These are phyloP conservation scores for Tylopilus subfusipes DNA, from an alignment of 768 basidiomycete species.

Conservation along the genomic window DNA sequence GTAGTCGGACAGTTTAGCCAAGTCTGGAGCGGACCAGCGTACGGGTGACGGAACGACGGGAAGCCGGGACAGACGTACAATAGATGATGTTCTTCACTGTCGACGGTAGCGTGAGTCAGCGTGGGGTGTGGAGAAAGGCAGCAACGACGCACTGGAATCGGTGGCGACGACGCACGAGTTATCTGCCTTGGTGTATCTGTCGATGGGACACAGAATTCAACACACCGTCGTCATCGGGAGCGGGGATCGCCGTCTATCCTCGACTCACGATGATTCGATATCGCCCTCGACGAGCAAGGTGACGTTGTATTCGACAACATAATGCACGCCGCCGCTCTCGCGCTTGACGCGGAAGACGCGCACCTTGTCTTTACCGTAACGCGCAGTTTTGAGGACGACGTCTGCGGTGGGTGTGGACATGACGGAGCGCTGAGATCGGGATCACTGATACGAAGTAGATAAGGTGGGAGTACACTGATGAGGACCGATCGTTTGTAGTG, in stretches of 20 bases:
- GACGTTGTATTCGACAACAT: conserved; percentile 84
- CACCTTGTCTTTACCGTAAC: conserved; percentile 88
- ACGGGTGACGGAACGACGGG: neutral
- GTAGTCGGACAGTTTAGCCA: conserved; percentile 88
- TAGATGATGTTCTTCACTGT: conserved; percentile 69
- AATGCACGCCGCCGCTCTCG: conserved; percentile 54
- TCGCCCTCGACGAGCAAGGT: conserved; percentile 78
- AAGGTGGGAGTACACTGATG: neutral
- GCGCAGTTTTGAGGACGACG: conserved; percentile 44
- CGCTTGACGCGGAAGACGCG: conserved; percentile 84
- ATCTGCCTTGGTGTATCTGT: conserved; percentile 88
- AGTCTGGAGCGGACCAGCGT: conserved; percentile 39
- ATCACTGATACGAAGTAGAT: neutral
- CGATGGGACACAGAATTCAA: neutral
- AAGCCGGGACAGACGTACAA: conserved; percentile 35
- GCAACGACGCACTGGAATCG: conserved; percentile 67
- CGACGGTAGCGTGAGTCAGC: neutral
- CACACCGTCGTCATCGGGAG: neutral
- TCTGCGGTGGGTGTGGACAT: conserved; percentile 23
- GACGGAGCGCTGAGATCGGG: neutral
- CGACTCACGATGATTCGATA: conserved; percentile 62
- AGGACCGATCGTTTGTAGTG: neutral
- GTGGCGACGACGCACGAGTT: conserved; percentile 89
- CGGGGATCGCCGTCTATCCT: neutral
- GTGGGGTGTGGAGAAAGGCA: neutral